Evolutionary conservation across 2,329 filamentous ascomycete species (phyloP), one percentile per base, ranked within the genome.

Genomic region (Calonectria pseudoreteaudii): DNA sequence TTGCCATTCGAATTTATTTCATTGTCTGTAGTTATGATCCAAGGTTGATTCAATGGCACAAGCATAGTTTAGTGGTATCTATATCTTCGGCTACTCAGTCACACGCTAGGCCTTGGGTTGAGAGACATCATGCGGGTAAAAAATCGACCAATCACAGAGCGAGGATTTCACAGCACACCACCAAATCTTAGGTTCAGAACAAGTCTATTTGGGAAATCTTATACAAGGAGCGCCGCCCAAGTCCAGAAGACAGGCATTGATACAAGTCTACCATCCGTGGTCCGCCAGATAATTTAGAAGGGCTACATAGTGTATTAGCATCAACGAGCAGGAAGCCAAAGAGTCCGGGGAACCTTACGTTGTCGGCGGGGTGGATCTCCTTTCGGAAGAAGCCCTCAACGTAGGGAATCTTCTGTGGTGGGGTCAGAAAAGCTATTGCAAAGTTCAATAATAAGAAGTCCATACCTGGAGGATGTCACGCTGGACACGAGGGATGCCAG

Each of bases 401-500:
- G 78, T 90, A 74, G 77, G 91, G 91, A 26, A 93, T 76, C 83
- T 91, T 90, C 90, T 92, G 76, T 28, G 56, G 53, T 41, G 31
- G 18, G 65, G 74, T 86, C 31, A 85, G 79, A 70, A 26, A 10
- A 7, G 13, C 23, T 18, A 9, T 18, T n/a, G 26, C 14, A 6
- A 6, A 56, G 4, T 6, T 6, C 0, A 23, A 49, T n/a, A 30
- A 20, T 18, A 26, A 36, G 66, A 31, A 16, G 28, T 41, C 7
- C 86, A 71, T 85, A 91, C 90, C 83, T 87, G 84, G 76, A 93
- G 88, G 76, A 93, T 86, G 80, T 93, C 92, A 62, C 81, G 82
- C 83, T 91, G 86, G 77, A 93, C 86, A 82, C 87, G 88, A 77
- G 92, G 92, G 64, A 93, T 89, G 78, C 91, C 91, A 50, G 91